These are phyloP conservation scores for Gomphus sp. DNA, from an alignment of 1,284 basidiomycete species.

Conservation along the genomic window DNA sequence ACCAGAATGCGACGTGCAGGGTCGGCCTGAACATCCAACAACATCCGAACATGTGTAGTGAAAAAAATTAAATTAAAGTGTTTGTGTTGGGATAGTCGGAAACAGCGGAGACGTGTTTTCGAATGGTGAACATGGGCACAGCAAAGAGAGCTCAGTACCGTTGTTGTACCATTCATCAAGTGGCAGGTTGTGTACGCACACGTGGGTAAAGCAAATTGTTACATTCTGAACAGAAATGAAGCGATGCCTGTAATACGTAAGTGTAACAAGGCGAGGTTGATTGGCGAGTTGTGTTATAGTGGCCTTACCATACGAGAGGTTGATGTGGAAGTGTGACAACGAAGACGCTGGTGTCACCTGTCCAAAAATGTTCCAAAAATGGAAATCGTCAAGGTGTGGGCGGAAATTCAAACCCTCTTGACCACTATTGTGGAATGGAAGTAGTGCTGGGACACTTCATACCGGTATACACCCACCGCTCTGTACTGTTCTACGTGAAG, in stretches of 20 bases:
- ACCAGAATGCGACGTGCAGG: slow-evolving; percentile 80
- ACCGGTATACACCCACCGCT: too few relatives aligned
- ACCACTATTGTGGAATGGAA: too few relatives aligned
- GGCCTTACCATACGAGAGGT: neutral
- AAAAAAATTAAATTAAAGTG: neutral
- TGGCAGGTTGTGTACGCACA: slow-evolving; percentile 20
- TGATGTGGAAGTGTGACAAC: neutral
- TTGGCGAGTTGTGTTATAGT: neutral
- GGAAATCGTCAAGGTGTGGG: too few relatives aligned
- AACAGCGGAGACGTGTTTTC: neutral
- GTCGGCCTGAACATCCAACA: slow-evolving; percentile 55
- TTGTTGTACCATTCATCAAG: neutral
- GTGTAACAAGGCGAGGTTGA: neutral
- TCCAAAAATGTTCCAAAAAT: too few relatives aligned
- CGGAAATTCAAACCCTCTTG: too few relatives aligned
- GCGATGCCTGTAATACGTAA: slow-evolving; percentile 44
- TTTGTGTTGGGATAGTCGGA: neutral
- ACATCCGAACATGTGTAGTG: neutral
- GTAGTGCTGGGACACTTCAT: too few relatives aligned
- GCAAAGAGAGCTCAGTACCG: neutral
- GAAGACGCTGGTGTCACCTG: too few relatives aligned
- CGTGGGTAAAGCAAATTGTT: slow-evolving; percentile 90
- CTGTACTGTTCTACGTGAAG: too few relatives aligned
- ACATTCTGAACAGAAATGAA: slow-evolving; percentile 86
- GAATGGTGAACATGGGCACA: neutral